Base-by-base conservation (phyloP, 257 asterid genomes). In the Solanum sejunctum region DNA sequence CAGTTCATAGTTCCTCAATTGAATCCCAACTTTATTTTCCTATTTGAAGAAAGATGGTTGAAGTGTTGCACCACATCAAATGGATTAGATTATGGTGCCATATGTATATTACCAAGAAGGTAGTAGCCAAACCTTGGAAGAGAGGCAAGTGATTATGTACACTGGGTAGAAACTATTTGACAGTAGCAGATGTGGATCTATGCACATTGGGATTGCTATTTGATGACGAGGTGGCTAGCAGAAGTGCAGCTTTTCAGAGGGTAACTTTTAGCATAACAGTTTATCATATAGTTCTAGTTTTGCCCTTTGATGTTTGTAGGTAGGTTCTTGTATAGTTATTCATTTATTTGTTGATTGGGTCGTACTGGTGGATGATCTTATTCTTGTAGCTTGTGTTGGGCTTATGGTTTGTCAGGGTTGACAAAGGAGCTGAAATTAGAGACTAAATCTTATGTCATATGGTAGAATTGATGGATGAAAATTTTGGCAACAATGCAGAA, bases 331-430 rank as follows among this genome's bases (percentile, higher is more conserved):
- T 78, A 78, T 10, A 78, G 83, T 78, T 51, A 78, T 78, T 78
- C 83, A 78, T 78, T 78, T 78, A 78, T 78, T 78, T 78, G 83
- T 78, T 78, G 13, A 78, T 78, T 78, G 83, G 83, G 28, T 52
- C 23, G 45, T 26, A 23, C 41, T 52, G 64, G 82, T 77, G 82
- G 82, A 75, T 75, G 39, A 7, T 75, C 20, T 12, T 75, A 75
- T 49, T 49, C 43, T 47, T 49, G 39, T 28, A 12, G 57, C 15
- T 47, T 21, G 8, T 73, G 60, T 23, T 73, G 58, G 21, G 16
- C 16, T 54, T 78, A 52, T 52, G 82, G 82, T 78, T 78, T 16
- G 26, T 77, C 15, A 15, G 21, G 64, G 26, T 77, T 16, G 47
- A 63, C 11, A 5, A 26, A 52, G 16, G 54, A 3, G 10, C 3